phyloP scores from a whole-genome alignment of 305 asterid species.

The Solanum chacoense region DNA sequence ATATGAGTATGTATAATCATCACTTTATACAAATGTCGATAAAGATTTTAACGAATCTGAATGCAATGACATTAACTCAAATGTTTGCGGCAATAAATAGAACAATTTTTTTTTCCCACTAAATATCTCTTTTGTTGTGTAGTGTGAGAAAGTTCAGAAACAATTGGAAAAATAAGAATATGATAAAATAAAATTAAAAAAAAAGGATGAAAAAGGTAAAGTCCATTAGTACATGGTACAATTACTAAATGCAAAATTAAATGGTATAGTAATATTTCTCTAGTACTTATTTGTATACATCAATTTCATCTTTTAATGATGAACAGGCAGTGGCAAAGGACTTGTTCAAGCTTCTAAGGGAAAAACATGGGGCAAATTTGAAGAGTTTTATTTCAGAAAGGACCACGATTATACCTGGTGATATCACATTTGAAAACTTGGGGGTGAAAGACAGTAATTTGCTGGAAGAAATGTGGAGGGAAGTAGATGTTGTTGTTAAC shows the following conservation, averaged over 20 bases:
- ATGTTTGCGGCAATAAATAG: not conserved
- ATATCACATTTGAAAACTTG: constrained; percentile 20
- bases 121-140: not conserved
- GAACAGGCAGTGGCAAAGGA: constrained; percentile 40
- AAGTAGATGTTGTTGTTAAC: constrained; percentile 35
- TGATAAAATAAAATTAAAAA: not conserved
- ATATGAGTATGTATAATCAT: not conserved
- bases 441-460: constrained; percentile 24
- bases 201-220: not conserved
- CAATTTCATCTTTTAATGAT: not conserved
- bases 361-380: constrained; percentile 29
- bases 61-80: too few relatives aligned
- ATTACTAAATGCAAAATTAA: not conserved
- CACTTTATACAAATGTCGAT: too few relatives aligned
- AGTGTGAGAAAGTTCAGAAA: not conserved
- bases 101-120: not conserved
- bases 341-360: constrained; percentile 49
- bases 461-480: constrained; percentile 30
- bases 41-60: too few relatives aligned
- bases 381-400: constrained; percentile 24
- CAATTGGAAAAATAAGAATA: not conserved
- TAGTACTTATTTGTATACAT: not conserved
- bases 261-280: not conserved
- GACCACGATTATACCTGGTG: constrained; percentile 39
- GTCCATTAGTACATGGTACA: not conserved